These are phyloP conservation scores for Helminthosporium solani DNA, from an alignment of 2,329 filamentous ascomycete genomes.

Conservation along the genomic window DNA sequence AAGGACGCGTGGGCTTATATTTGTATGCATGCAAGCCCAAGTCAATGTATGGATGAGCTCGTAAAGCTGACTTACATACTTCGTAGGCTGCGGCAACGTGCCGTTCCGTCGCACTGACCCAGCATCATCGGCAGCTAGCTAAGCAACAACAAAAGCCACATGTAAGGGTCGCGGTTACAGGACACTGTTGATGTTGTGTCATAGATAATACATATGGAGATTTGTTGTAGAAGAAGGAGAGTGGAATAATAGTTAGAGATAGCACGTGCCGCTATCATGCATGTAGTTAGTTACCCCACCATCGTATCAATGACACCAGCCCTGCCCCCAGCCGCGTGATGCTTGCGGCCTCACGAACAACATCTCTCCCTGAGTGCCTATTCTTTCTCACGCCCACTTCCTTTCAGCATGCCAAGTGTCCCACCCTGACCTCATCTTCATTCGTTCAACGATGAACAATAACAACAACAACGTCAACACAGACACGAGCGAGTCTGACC, in stretches of 20 bases:
- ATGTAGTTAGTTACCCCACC: too few relatives aligned
- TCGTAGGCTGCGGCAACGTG: not conserved
- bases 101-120: not conserved
- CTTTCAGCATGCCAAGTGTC: not conserved
- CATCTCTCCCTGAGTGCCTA: not conserved
- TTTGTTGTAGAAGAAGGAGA: too few relatives aligned
- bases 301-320: not conserved
- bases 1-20: too few relatives aligned
- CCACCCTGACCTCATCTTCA: not conserved
- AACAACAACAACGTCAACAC: too few relatives aligned
- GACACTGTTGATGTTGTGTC: not conserved
- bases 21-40: too few relatives aligned
- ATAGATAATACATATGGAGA: too few relatives aligned
- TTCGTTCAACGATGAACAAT: not conserved
- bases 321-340: not conserved
- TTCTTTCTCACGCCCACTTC: not conserved
- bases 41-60: too few relatives aligned
- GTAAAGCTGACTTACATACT: too few relatives aligned
- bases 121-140: not conserved
- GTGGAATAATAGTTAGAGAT: too few relatives aligned
- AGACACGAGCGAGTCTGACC: slow-evolving; percentile 3
- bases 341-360: not conserved
- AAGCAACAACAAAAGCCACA: not conserved
- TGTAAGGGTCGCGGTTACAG: not conserved
- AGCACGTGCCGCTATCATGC: too few relatives aligned